phyloP scores from a whole-genome alignment of 371 early-diverging fungal genomes.

The Mucor ambiguus region DNA sequence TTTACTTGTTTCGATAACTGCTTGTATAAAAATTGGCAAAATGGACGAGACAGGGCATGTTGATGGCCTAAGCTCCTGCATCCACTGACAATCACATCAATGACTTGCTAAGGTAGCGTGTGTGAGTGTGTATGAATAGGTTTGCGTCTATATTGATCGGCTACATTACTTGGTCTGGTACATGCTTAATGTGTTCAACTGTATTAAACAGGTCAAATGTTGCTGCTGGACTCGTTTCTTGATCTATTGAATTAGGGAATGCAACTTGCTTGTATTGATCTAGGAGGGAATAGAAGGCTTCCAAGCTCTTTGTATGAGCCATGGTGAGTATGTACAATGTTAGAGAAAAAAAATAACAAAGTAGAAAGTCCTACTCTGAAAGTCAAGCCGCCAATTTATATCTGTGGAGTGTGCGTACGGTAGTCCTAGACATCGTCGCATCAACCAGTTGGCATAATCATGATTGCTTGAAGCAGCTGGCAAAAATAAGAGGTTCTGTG shows the following conservation, averaged over 20 bases:
- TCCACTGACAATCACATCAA: conserved; percentile 48
- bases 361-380: not conserved
- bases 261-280: conserved; percentile 12
- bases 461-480: no score
- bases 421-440: not conserved
- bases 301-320: conserved; percentile 10
- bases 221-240: not conserved
- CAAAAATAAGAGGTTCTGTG: no score
- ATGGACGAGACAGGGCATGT: conserved; percentile 35
- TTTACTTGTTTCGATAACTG: conserved; percentile 47
- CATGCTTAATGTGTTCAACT: conserved; percentile 18
- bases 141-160: not conserved
- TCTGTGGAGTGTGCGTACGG: not conserved
- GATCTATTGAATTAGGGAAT: not conserved
- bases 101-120: conserved; percentile 29
- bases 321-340: not conserved
- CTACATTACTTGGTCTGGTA: conserved; percentile 20
- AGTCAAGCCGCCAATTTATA: not conserved
- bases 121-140: not conserved
- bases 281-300: conserved; percentile 6
- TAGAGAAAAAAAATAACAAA: not conserved
- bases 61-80: conserved; percentile 33
- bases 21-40: conserved; percentile 51
- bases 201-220: conserved; percentile 3
- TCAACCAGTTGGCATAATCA: no score